Base-by-base conservation (phyloP, 208 protist genomes). In the Blastocrithidia nonstop region DNA sequence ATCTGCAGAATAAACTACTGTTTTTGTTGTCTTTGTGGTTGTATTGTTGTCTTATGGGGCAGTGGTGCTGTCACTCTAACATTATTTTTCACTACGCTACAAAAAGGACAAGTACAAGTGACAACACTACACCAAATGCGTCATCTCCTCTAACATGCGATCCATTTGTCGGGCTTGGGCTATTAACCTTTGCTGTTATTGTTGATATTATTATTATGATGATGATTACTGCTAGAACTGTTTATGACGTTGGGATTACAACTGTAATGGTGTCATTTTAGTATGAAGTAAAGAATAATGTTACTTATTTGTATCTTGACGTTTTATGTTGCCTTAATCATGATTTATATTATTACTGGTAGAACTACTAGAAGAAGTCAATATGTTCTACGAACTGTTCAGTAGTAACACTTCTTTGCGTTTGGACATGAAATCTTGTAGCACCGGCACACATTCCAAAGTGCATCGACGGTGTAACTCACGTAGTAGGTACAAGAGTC, bases 81-180 rank as follows among this genome's bases (percentile, higher is more conserved):
- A 73, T 45, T 65, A 61, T 31, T 42, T 54, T 31, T 73, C 61
- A 57, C 77, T 77, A 15, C 55, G 46, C 57, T 83, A 56, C 3
- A 70, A 57, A 49, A 87, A 87, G 27, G 43, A 37, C 35, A 82
- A 61, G 61, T 91, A 91, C 6, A 87, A 45, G 47, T 85, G 66
- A 32, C 73, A 83, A 56, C 81, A 91, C n/a, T 76, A 85, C 3
- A 84, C 76, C 17, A 91, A 60, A 54, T 91, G 81, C 27, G 64
- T 66, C 57, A 85, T 87, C 45, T 91, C 81, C 50, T 91, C 81
- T 16, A 91, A 51, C 35, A 75, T 69, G 58, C 84, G 66, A 64
- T 91, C 81, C 0, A 65, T 69, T 4, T 61, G 72, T 6, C 81
- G 76, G 27, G 77, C 65, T 38, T 73, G 77, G 20, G 61, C 54